Evolutionary conservation across 768 basidiomycete genomes (phyloP), one percentile per base, ranked within the genome.

Genomic region (Postia placenta): DNA sequence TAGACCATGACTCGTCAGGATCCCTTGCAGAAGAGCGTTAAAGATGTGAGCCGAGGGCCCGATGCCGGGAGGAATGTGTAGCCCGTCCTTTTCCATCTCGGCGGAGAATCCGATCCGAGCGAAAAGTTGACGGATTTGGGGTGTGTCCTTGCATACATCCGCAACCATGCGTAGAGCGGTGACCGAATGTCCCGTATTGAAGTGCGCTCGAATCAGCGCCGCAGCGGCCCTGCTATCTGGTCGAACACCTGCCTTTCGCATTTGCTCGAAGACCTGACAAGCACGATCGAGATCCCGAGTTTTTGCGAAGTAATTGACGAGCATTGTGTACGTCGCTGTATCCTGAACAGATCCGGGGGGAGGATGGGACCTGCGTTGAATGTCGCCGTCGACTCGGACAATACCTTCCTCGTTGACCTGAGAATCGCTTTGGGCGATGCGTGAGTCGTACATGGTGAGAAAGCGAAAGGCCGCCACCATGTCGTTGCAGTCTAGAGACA

Each of bases 121-220:
- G 20, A 63, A 40, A 11, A 53, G 51, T 3, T 39, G 41, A 30
- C 26, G 41, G 19, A 42, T 24, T 5, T 17, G 33, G 2, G n/a
- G 30, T 15, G 25, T 22, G 23, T 44, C 19, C 6, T 63, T 49
- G 57, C 81, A 78, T 61, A 78, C 68, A 15, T 65, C 62, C 24
- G 74, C 69, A 45, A 82, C 67, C 49, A 87, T 61, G 24, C 67
- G 64, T 39, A 83, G 64, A 5, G 86, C 87, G 30, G 70, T 60
- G 47, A 71, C 69, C 17, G 71, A 70, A 41, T 71, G 67, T 27
- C 74, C 74, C 11, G 64, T 67, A 33, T 71, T 60, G 56, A 73
- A 79, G 56, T 80, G 76, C n/a, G 75, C 73, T 48, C 76, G 74
- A 28, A 86, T 67, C 24, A 88, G 69, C 2, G 85, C 75, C 23